Base-by-base conservation (phyloP, 768 basidiomycete genomes). In the Agaricus blazei region DNA sequence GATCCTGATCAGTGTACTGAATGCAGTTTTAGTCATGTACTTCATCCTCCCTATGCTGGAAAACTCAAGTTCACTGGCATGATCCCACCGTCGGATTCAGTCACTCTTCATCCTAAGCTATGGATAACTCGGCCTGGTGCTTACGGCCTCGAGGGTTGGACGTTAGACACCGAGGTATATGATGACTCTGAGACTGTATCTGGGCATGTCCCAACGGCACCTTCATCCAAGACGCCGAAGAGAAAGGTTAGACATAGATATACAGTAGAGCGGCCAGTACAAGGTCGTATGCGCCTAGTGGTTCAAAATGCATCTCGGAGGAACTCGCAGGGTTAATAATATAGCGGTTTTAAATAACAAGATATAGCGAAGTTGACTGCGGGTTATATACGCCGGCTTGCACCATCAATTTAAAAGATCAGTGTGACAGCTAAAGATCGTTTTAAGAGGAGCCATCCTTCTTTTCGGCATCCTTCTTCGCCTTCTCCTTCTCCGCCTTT, bases 71-170 rank as follows among this genome's bases (percentile, higher is more conserved):
- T 84, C 64, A 80, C 83, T 28, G 86, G 85, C 2, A 69, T 66
- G 4, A 68, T 94, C 29, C 52, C 67, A 23, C 84, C 90, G 9
- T 71, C 74, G 4, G 70, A 79, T 55, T 68, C 72, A 2, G 65
- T 67, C 11, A 68, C 64, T 0, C 57, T 90, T 19, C 68, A 70
- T 23, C 75, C 82, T 1, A 79, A 72, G 48, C 67, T 93, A 2
- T 88, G 84, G 77, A 72, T 83, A 9, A 69, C 76, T 11, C 77
- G 78, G 41, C 82, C 89, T 29, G 89, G 89, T 11, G 74, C 75
- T 24, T 88, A 90, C 64, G 71, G 71, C 11, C 70, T 92, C 14
- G 78, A 78, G 29, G 78, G 80, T 4, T 96, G 92, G 91, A 72
- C 70, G 40, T 60, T 90, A 9, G 85, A 88, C 62, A 84, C 83